Evolutionary conservation across 371 early-diverging fungal genomes (phyloP).

Genomic region (Dinochytrium kinnereticum): DNA sequence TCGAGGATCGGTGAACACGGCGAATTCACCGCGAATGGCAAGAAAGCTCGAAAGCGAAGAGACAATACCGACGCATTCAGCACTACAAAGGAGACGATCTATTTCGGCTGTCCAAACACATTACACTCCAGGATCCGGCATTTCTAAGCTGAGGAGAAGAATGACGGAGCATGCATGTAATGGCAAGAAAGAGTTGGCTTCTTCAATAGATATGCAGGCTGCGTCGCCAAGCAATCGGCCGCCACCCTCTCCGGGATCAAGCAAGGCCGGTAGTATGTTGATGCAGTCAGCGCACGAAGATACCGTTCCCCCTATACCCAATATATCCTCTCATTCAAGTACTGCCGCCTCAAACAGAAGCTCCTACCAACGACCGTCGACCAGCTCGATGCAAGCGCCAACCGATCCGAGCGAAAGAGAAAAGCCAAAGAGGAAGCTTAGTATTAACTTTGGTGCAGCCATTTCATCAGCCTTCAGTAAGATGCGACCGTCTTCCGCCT

Average conservation of each 20-base stretch:
- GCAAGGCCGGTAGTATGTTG: too few relatives aligned
- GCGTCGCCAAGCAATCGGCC: too few relatives aligned
- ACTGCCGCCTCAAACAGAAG: neutral
- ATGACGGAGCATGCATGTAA: constrained; percentile 6
- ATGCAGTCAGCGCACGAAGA: too few relatives aligned
- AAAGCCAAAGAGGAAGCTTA: neutral
- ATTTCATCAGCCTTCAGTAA: constrained; percentile 16
- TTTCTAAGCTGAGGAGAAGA: neutral
- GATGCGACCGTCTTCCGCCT: neutral
- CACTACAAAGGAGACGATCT: neutral
- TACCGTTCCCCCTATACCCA: neutral
- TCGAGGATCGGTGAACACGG: constrained; percentile 6
- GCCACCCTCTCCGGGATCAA: too few relatives aligned
- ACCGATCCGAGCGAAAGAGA: neutral
- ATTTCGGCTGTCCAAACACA: constrained; percentile 7
- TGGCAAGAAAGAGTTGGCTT: neutral
- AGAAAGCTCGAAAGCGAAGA: neutral
- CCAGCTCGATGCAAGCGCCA: too few relatives aligned
- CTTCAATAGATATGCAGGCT: too few relatives aligned
- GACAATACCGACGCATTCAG: neutral
- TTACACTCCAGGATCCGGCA: neutral
- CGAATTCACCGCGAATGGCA: neutral
- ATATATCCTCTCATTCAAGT: neutral
- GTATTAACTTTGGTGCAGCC: constrained; percentile 8
- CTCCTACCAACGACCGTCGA: neutral